Base-by-base conservation (phyloP, 148 eudicot species). In the Rhododendron ferrugineum region DNA sequence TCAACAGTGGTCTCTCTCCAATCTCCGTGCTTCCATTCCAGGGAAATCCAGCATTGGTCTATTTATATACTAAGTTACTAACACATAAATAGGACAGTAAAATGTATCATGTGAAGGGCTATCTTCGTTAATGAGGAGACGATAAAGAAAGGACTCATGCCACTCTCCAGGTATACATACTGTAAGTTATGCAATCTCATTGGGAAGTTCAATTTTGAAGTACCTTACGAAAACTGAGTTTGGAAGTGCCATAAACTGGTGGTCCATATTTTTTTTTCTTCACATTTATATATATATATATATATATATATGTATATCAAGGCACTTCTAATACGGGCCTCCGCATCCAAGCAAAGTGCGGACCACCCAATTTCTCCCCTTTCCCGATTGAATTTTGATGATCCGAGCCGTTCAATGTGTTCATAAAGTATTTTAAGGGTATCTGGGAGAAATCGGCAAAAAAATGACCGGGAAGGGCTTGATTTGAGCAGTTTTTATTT, bases 21-120 rank as follows among this genome's bases (percentile, higher is more conserved):
- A 46, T 37, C 42, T 78, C 44, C 77, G 46, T 37, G 42, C 42
- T 37, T 85, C 77, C n/a, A 14, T 84, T 81, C 47, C 83, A 60
- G 46, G 28, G 36, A 78, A 44, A 83, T 37, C 76, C 62, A 11
- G 62, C 82, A 83, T 56, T 42, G 15, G 36, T 64, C 30, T n/a
- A 68, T 36, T 68, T 78, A 52, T 85, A 4, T 62, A 60, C 74
- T n/a, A n/a, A n/a, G n/a, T n/a, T n/a, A n/a, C n/a, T n/a, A 44
- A 85, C 18, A 79, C 66, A 79, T 26, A 64, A 46, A 78, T 42
- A 20, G 47, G 56, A 79, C n/a, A 2, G 83, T 72, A 6, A 49
- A 77, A 4, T 15, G 46, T 26, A 10, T 11, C 42, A 56, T 76
- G 26, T 23, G 13, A 18, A 26, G 79, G 79, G 50, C 2, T 52